Base-by-base conservation (phyloP, 208 protist species). In the Leishmania martiniquensis region DNA sequence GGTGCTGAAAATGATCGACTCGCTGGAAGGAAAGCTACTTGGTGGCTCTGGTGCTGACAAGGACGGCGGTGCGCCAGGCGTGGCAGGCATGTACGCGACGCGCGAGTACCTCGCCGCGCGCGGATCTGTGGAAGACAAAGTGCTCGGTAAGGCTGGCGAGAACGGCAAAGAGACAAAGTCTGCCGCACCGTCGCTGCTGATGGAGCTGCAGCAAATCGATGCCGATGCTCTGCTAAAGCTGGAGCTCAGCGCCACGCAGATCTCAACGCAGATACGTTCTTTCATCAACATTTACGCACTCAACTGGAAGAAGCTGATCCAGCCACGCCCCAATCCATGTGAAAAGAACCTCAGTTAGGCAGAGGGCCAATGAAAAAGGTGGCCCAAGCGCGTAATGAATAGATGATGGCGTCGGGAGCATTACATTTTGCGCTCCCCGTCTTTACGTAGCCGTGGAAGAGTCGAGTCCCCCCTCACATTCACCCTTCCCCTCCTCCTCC, bases 281-380 rank as follows among this genome's bases (percentile, higher is more conserved):
- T 91, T 95, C 71, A 78, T 97, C 42, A 95, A 88, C 82, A 80
- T 78, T 5, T 97, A 97, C 73, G 89, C 84, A 42, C 72, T 94
- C 37, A 97, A 97, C 85, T 92, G 83, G 85, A 95, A 95, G 90
- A 97, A 95, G 86, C 85, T 97, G 15, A 95, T 97, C 63, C 83
- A 95, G 79, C 93, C 93, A 4, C 93, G 93, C 77, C 84, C 73
- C 54, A 75, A 42, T 22, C 62, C 76, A 32, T 75, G 68, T 1
- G 89, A 91, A 57, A 84, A 84, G 60, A 96, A 89, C 87, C 84
- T 96, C 76, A 90, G 83, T 75, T 96, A 89, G 83, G 4, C 25
- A 49, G 1, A 4, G 15, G n/a, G 29, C 49, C 65, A 49, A 22
- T 51, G 65, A 44, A 69, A 51, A 63, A 49, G 7, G 9, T 49